These are phyloP conservation scores for Triticum dicoccoides DNA, from an alignment of 176 grass and related monocot genomes.

Conservation along the genomic window DNA sequence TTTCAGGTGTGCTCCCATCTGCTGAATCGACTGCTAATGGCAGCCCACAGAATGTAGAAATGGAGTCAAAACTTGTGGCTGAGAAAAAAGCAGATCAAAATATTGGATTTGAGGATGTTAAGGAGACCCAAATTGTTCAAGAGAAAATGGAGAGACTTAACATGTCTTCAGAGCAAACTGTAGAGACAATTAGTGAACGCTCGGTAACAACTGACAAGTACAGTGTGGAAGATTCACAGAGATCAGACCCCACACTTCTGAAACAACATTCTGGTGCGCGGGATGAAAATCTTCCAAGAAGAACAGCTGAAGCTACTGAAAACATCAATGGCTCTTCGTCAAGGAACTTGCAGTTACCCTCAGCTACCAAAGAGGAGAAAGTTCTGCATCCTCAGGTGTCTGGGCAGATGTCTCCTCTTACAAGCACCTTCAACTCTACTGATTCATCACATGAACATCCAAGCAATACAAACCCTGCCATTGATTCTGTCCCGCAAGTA, in stretches of 20 bases:
- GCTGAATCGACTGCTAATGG: constrained; percentile 30
- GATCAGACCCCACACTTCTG: constrained; percentile 12
- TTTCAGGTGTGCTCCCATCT: constrained; percentile 64
- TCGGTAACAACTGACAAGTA: constrained; percentile 45
- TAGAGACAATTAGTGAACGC: constrained; percentile 34
- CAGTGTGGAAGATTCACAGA: constrained; percentile 44
- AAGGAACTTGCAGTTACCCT: constrained; percentile 33
- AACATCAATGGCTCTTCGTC: constrained; percentile 29
- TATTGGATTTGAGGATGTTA: constrained; percentile 42
- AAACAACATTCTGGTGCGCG: constrained; percentile 29
- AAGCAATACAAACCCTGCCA: constrained; percentile 41
- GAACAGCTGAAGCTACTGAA: constrained; percentile 40
- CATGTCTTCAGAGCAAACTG: constrained; percentile 32
- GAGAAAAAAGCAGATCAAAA: constrained; percentile 36
- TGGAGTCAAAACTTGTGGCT: constrained; percentile 39
- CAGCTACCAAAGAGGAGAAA: constrained; percentile 51
- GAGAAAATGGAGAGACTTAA: constrained; percentile 43
- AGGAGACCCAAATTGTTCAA: constrained; percentile 46
- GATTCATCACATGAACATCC: constrained; percentile 50
- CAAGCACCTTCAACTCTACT: constrained; percentile 43
- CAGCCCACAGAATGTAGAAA: constrained; percentile 28
- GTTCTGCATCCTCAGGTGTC: constrained; percentile 47
- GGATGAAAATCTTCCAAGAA: constrained; percentile 36
- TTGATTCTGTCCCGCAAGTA: constrained; percentile 45
- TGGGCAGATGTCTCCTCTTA: constrained; percentile 35